Conservation (phyloP, 2,329 filamentous ascomycete genomes). For the Aspergillus sojae region DNA sequence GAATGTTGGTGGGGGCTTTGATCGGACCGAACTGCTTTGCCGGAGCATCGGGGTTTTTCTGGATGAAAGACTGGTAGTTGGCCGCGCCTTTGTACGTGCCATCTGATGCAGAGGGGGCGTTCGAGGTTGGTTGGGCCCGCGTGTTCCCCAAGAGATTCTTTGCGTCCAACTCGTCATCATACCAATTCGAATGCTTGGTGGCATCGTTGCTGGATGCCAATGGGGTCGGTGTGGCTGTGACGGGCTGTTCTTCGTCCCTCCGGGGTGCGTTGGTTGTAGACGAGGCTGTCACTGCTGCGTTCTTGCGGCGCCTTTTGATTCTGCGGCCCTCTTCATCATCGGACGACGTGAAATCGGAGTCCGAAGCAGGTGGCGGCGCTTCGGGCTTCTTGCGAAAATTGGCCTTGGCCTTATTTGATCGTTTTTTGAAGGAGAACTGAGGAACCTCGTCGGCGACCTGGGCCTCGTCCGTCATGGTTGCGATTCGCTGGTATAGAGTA, state of each 20-base stretch:
- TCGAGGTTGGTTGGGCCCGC: conserved; percentile 22
- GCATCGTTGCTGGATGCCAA: conserved; percentile 77
- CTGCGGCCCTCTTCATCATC: conserved; percentile 76
- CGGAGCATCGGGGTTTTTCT: conserved; percentile 76
- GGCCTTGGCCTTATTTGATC: conserved; percentile 73
- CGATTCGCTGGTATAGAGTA: not conserved
- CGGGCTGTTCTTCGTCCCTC: conserved; percentile 55
- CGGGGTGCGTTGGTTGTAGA: conserved; percentile 45
- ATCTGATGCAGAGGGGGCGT: conserved; percentile 44
- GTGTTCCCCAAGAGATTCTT: conserved; percentile 50
- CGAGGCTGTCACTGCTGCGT: conserved; percentile 67
- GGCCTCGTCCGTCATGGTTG: conserved; percentile 34
- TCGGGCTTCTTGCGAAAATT: conserved; percentile 79
- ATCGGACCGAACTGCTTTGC: conserved; percentile 76
- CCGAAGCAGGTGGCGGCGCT: conserved; percentile 69
- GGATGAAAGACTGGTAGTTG: conserved; percentile 73
- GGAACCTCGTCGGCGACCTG: conserved; percentile 28
- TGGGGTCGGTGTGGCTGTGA: conserved; percentile 63
- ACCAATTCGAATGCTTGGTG: conserved; percentile 88
- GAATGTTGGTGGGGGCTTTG: conserved; percentile 83
- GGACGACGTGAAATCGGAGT: conserved; percentile 67
- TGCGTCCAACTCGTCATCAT: conserved; percentile 65
- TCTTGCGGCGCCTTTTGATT: conserved; percentile 78
- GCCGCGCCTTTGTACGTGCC: conserved; percentile 78
- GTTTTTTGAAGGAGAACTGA: conserved; percentile 74